phyloP scores from a whole-genome alignment of 495 filamentous ascomycete species.

The Neurospora sublineolata region DNA sequence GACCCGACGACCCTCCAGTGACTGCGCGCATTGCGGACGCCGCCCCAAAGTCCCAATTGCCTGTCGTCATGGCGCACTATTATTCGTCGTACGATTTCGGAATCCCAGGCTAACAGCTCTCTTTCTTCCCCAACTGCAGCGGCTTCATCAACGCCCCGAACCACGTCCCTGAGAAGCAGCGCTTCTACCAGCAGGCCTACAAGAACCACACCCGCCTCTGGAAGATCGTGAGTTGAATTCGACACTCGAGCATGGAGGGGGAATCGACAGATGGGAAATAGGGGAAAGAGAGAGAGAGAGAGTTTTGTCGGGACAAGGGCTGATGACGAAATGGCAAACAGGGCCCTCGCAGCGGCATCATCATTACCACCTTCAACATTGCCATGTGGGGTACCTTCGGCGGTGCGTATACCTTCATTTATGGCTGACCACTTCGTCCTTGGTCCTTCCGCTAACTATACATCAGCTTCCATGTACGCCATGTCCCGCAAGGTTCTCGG shows the following conservation, averaged over 20 bases:
- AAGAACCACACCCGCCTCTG: conserved; percentile 60
- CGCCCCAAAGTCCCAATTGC: background rate
- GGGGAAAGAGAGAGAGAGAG: background rate
- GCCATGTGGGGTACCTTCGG: conserved; percentile 51
- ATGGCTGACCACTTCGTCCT: conserved; percentile 7
- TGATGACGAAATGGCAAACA: conserved; percentile 25
- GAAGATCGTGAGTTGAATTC: conserved; percentile 61
- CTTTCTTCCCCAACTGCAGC: conserved; percentile 1
- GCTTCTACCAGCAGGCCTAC: conserved; percentile 69
- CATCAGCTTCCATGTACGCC: conserved; percentile 49
- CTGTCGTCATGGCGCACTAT: background rate
- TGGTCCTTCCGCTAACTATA: conserved; percentile 33
- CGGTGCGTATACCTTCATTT: conserved; percentile 22
- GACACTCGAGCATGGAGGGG: background rate
- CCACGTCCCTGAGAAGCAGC: conserved; percentile 75
- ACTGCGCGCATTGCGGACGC: background rate
- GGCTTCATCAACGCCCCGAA: conserved; percentile 73
- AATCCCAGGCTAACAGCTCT: conserved; percentile 8
- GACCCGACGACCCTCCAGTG: background rate
- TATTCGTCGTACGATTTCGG: conserved; percentile 13
- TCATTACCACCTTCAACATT: conserved; percentile 66
- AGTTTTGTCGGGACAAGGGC: background rate
- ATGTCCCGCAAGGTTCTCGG: conserved; percentile 49
- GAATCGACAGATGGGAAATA: background rate
- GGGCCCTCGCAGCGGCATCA: conserved; percentile 50